Percentiles rank a stretch among this genome's conserved stretches.
Evolutionary conservation across 352 stramenopile species (phyloP).

Genomic region (Pythium phragmiticola): DNA sequence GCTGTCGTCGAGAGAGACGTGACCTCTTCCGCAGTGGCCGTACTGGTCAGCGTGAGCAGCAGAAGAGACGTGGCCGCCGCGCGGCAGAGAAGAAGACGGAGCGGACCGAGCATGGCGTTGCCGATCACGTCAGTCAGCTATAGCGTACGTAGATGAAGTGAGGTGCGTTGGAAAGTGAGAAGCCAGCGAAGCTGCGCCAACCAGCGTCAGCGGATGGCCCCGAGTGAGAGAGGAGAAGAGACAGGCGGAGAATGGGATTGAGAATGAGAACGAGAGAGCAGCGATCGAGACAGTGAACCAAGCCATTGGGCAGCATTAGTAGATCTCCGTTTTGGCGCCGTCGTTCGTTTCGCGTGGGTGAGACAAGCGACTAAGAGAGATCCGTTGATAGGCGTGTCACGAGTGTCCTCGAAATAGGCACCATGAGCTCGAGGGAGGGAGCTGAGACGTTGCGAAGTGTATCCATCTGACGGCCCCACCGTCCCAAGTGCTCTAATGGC

Average conservation of each 20-base stretch:
- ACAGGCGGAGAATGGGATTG: not conserved
- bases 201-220: not conserved
- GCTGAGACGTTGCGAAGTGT: not conserved
- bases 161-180: conserved; percentile 7
- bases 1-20: not conserved
- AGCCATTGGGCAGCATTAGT: no score
- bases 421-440: not conserved
- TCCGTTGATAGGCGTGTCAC: not conserved
- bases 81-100: conserved; percentile 4
- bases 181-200: not conserved
- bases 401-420: not conserved
- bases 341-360: not conserved
- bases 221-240: not conserved
- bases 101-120: conserved; percentile 1
- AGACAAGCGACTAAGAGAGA: conserved; percentile 1
- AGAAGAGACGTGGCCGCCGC: conserved; percentile 1
- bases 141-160: conserved; percentile 7
- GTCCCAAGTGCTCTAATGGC: not conserved
- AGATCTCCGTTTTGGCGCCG: no score
- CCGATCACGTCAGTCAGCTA: not conserved
- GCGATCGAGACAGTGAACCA: no score
- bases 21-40: not conserved
- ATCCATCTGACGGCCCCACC: not conserved
- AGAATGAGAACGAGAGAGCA: no score
- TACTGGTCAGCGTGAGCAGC: not conserved